A percentile compares a stretch with the other conserved stretches of the same genome.
Conservation (phyloP, 345 rosid species). For the Corchorus olitorius region DNA sequence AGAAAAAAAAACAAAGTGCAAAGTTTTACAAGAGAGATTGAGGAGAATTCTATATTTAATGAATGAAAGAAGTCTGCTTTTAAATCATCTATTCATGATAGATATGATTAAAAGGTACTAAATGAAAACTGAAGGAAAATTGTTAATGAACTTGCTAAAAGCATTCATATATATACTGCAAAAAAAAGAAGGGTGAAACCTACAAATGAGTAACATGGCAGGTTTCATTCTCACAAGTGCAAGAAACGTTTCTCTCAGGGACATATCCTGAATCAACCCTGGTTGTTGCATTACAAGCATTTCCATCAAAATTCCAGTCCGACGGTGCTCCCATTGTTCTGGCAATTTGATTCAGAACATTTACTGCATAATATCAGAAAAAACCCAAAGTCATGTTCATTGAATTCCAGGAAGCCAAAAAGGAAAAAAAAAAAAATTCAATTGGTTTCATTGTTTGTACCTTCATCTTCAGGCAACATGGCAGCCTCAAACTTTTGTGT, state of each 20-base stretch:
- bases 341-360: constrained; percentile 49
- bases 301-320: constrained; percentile 50
- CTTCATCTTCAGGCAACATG: constrained; percentile 44
- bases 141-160: background rate
- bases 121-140: too few relatives aligned
- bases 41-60: background rate
- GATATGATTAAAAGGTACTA: too few relatives aligned
- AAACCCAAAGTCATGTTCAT: background rate
- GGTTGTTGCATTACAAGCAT: constrained; percentile 34
- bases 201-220: constrained; percentile 46
- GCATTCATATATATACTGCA: background rate
- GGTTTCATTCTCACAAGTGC: constrained; percentile 40
- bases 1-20: background rate
- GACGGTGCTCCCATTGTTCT: constrained; percentile 45
- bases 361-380: constrained; percentile 34
- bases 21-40: background rate
- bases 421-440: background rate
- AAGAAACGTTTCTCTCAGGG: constrained; percentile 28
- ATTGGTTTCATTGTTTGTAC: constrained; percentile 9
- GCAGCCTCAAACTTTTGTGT: constrained; percentile 25
- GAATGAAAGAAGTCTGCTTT: background rate
- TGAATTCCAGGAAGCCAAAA: background rate
- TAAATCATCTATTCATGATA: background rate
- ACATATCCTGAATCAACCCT: constrained; percentile 10
- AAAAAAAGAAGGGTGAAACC: background rate